phyloP scores from a whole-genome alignment of 2,329 filamentous ascomycete species.

The Periconia sp. region DNA sequence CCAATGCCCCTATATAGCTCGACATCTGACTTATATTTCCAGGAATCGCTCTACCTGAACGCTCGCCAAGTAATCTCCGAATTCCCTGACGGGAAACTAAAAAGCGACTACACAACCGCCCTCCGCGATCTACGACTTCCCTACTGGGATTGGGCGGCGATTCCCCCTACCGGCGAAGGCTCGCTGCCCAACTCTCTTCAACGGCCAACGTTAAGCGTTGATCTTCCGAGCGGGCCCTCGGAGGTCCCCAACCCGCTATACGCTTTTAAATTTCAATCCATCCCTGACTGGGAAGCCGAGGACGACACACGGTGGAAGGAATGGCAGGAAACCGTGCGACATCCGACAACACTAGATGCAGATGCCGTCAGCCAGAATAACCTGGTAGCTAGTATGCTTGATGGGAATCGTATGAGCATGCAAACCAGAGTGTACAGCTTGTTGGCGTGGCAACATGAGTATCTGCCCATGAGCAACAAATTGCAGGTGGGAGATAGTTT shows the following conservation, averaged over 20 bases:
- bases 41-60: constrained; percentile 46
- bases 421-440: constrained; percentile 59
- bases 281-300: constrained; percentile 29
- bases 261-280: constrained; percentile 51
- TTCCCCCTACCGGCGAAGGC: constrained; percentile 34
- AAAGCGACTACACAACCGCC: constrained; percentile 40
- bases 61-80: constrained; percentile 41
- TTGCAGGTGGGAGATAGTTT: constrained; percentile 53
- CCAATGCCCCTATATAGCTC: not conserved
- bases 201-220: constrained; percentile 5
- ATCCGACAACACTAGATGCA: not conserved
- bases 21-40: constrained; percentile 4
- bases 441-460: constrained; percentile 54
- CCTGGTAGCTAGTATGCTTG: constrained; percentile 43
- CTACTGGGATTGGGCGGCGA: constrained; percentile 51
- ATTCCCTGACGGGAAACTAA: constrained; percentile 41
- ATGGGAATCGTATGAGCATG: constrained; percentile 66
- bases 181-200: constrained; percentile 29
- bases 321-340: constrained; percentile 2
- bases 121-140: constrained; percentile 44
- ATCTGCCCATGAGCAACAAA: constrained; percentile 64
- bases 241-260: constrained; percentile 47
- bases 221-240: constrained; percentile 33
- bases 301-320: not conserved
- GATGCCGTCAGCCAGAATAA: constrained; percentile 25